Base-by-base conservation (phyloP, 192 early-diverging fungal species). In the Gonapodya sp. region DNA sequence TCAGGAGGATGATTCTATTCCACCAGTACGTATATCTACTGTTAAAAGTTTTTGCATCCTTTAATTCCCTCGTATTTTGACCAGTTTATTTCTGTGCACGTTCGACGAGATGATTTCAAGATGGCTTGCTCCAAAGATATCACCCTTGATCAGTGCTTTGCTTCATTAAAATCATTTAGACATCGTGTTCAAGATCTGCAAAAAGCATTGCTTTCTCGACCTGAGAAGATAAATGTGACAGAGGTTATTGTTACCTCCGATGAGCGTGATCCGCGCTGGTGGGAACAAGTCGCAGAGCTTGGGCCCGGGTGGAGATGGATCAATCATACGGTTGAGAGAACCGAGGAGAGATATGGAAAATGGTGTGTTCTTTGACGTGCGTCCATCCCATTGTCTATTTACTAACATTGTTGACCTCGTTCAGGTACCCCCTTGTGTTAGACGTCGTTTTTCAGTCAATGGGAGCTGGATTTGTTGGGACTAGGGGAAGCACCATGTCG, bases 121-220 rank as follows among this genome's bases (percentile, higher is more conserved):
- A 24, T 8, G 8, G 8, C 8, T 16, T 64, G 46, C 46, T 64
- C 46, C 8, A 64, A 64, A 64, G 46, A 64, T 24, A 24, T 64
- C 46, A 64, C 46, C 46, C 24, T 64, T 64, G 46, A 64, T 64
- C 46, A 64, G 46, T 64, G 46, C 46, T 64, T 64, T 64, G 46
- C 46, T 24, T 64, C 46, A 8, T 8, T 64, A 8, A 8, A 64
- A 64, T 64, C 46, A 64, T 64, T 64, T 64, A 8, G 46, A 24
- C 46, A 64, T 24, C 46, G 46, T 64, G 46, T 64, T 64, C 8
- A 8, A 64, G 46, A 64, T 24, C 8, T 64, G 8, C 46, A 64
- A 64, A 64, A 64, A 8, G 24, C 24, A 64, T 24, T 64, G 46
- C 46, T 64, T 24, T 64, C 46, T 64, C 46, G 46, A 64, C 46